A percentile compares a stretch with the other conserved stretches of the same genome.
Conservation (phyloP, 1,284 basidiomycete genomes). For the Erythrobasidium hasegawianum region DNA sequence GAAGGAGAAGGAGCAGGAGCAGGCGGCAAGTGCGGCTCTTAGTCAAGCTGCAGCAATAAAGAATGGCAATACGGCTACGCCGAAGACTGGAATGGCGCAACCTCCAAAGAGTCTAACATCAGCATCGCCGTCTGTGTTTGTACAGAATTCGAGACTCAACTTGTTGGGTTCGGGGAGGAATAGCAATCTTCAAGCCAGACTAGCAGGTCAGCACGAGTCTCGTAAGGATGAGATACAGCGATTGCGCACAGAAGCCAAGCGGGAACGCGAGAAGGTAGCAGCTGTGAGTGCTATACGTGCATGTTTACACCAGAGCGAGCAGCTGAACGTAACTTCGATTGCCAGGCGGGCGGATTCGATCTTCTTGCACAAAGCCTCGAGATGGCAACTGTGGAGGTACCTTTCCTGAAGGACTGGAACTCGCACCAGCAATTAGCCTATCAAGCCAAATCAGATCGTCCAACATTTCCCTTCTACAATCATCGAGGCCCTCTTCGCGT, state of each 20-base stretch:
- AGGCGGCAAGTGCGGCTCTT: background rate
- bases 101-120: background rate
- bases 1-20: slow-evolving; percentile 10
- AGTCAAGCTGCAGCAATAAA: background rate
- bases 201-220: slow-evolving; percentile 16
- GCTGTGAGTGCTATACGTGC: background rate
- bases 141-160: background rate
- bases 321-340: background rate
- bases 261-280: slow-evolving; percentile 21
- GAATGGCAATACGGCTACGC: background rate
- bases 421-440: slow-evolving; percentile 22
- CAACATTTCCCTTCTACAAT: slow-evolving; percentile 17
- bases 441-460: background rate
- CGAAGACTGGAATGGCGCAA: background rate
- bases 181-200: slow-evolving; percentile 6
- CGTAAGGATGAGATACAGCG: slow-evolving; percentile 14
- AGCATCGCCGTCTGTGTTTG: background rate
- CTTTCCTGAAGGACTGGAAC: slow-evolving; percentile 22
- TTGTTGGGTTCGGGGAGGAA: background rate
- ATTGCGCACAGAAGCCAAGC: slow-evolving; percentile 3
- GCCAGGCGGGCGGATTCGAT: slow-evolving; percentile 30
- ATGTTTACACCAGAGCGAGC: background rate
- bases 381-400: slow-evolving; percentile 23
- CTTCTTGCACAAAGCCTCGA: slow-evolving; percentile 29
- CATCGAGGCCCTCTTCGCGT: background rate